Evolutionary conservation across 140 eudicot genomes (phyloP).

Genomic region (Cichorium intybus): DNA sequence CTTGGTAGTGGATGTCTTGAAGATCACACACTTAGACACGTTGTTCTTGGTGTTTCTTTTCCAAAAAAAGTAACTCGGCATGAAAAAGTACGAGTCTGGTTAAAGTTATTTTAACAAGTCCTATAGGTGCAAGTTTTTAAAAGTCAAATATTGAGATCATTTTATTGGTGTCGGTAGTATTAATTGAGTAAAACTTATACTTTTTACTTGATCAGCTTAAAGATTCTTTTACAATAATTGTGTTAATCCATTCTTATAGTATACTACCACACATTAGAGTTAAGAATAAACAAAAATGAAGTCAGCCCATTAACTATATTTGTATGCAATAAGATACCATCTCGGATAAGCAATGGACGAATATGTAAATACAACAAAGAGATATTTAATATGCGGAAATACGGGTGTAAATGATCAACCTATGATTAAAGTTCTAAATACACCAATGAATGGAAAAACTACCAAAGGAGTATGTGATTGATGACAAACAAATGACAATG

Average conservation of each 20-base stretch:
- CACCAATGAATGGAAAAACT: background rate
- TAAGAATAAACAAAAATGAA: background rate
- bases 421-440: background rate
- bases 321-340: background rate
- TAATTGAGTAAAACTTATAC: no score
- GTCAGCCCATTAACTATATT: background rate
- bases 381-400: background rate
- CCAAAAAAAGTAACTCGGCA: background rate
- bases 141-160: no score
- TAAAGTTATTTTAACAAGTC: no score
- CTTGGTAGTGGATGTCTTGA: slow-evolving; percentile 7
- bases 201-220: no score
- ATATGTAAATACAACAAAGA: background rate
- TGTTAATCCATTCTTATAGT: background rate
- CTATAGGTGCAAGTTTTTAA: no score
- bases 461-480: background rate
- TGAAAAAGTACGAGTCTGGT: background rate
- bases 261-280: background rate
- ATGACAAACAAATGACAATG: background rate
- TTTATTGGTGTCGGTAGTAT: no score
- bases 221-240: no score
- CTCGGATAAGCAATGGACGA: background rate
- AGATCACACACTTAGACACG: slow-evolving; percentile 5
- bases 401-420: background rate
- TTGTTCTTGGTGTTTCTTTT: background rate